These are phyloP conservation scores for Penicillium oxalicum DNA, from an alignment of 2,329 filamentous ascomycete species.

Conservation along the genomic window DNA sequence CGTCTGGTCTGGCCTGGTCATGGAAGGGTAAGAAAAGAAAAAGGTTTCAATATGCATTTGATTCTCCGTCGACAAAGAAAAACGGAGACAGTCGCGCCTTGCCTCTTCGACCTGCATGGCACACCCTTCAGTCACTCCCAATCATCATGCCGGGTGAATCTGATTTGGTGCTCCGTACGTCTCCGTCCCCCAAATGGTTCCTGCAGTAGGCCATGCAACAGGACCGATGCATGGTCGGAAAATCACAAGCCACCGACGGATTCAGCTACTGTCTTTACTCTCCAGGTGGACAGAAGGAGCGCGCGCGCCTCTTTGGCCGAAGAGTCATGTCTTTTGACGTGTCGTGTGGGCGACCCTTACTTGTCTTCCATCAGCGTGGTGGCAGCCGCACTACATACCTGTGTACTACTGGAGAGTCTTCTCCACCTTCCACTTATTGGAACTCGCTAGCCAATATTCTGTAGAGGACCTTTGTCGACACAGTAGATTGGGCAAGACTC, in stretches of 20 bases:
- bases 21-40: too few species aligned
- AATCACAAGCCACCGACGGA: constrained; percentile 4
- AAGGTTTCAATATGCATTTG: background rate
- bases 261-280: background rate
- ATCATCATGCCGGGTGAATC: constrained; percentile 2
- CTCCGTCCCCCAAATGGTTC: constrained; percentile 28
- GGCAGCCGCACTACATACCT: too few species aligned
- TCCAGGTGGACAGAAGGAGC: too few species aligned
- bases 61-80: constrained; percentile 3
- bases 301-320: background rate
- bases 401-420: too few species aligned
- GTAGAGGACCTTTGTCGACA: too few species aligned
- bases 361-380: background rate
- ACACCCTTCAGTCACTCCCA: constrained; percentile 2
- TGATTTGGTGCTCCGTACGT: constrained; percentile 9
- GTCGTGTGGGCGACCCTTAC: constrained; percentile 2
- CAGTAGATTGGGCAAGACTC: too few species aligned
- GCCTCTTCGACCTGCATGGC: constrained; percentile 1
- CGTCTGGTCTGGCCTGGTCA: too few species aligned
- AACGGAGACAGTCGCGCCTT: constrained; percentile 7
- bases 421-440: too few species aligned
- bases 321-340: constrained; percentile 1
- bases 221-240: constrained; percentile 8
- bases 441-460: too few species aligned
- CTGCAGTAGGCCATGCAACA: constrained; percentile 32